phyloP scores from a whole-genome alignment of 140 eudicot species.

The Cichorium intybus region DNA sequence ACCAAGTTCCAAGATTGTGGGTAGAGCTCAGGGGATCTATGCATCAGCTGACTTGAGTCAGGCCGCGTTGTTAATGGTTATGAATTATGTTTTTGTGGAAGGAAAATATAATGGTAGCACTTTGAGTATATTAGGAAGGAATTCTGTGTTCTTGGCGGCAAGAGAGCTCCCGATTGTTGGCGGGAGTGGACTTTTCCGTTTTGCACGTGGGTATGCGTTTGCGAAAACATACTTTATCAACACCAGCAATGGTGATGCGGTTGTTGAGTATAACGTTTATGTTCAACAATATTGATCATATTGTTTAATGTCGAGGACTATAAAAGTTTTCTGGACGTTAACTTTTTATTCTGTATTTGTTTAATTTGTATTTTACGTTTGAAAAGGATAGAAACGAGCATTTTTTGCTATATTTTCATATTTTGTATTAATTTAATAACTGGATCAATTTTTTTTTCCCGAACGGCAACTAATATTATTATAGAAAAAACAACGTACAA shows the following conservation, averaged over 20 bases:
- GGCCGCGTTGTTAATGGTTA: conserved; percentile 16
- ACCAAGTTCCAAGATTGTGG: conserved; percentile 41
- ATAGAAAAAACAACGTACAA: too few species aligned
- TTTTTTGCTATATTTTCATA: too few species aligned
- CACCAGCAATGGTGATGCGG: conserved; percentile 18
- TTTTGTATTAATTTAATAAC: too few species aligned
- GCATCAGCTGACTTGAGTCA: conserved; percentile 22
- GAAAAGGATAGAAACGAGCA: too few species aligned
- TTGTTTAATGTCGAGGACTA: too few species aligned
- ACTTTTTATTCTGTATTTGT: too few species aligned
- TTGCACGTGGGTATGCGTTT: conserved; percentile 38
- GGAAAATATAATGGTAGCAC: conserved; percentile 47
- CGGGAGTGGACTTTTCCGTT: conserved; percentile 39
- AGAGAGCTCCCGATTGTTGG: conserved; percentile 39
- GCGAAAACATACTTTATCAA: conserved; percentile 31
- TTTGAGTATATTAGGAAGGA: conserved; percentile 25
- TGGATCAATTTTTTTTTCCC: too few species aligned
- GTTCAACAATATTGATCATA: conserved; percentile 28
- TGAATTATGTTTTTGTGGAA: conserved; percentile 22
- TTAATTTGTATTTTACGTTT: too few species aligned
- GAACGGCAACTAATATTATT: too few species aligned
- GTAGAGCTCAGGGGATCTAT: conserved; percentile 59
- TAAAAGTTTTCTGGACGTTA: too few species aligned
- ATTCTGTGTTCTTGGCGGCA: not conserved
- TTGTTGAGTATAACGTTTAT: conserved; percentile 39